Evolutionary conservation across 108 stramenopile species (phyloP), one percentile per base, ranked within the genome.

Genomic region (Bacterosira constricta): DNA sequence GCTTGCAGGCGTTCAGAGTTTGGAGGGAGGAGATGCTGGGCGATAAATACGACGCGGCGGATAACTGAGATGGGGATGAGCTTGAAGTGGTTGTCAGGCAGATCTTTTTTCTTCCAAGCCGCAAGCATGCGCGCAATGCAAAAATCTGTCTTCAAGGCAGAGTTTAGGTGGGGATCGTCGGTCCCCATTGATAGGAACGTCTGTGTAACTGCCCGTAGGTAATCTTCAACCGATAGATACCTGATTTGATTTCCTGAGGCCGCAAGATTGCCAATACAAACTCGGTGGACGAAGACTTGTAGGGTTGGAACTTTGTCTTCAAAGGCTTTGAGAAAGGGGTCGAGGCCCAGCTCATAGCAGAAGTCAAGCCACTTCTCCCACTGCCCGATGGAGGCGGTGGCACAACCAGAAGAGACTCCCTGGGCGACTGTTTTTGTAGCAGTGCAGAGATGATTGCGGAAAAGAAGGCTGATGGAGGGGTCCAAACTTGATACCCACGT

Each of bases 21-120:
- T 17, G 66, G 29, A 23, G 61, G 18, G 11, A 26, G 18, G 11
- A 25, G 30, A 6, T 18, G 9, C 17, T 23, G 21, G 6, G 50
- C 7, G 2, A 51, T 3, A 47, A 45, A 0, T 35, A 46, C 7
- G 56, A 58, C 31, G 20, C 31, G 27, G 0, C 32, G 27, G 10
- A 77, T 51, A 13, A 80, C 54, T 60, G 45, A 39, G 29, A 80
- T 69, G 0, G 82, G 85, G 23, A 88, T 58, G 11, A 84, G 79
- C 32, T 51, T 51, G 26, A 51, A 18, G 9, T 23, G 50, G 3
- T 7, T 1, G 4, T 18, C 78, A 63, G 13, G 69, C 60, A 39
- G 81, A 77, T 50, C 50, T 1, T 18, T 46, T 30, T 27, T 57
- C 37, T 45, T 74, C 64, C 64, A 41, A 51, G 15, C 64, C 5